Evolutionary conservation across 176 grass and related monocot genomes (phyloP).

Genomic region (Carex kokanica): DNA sequence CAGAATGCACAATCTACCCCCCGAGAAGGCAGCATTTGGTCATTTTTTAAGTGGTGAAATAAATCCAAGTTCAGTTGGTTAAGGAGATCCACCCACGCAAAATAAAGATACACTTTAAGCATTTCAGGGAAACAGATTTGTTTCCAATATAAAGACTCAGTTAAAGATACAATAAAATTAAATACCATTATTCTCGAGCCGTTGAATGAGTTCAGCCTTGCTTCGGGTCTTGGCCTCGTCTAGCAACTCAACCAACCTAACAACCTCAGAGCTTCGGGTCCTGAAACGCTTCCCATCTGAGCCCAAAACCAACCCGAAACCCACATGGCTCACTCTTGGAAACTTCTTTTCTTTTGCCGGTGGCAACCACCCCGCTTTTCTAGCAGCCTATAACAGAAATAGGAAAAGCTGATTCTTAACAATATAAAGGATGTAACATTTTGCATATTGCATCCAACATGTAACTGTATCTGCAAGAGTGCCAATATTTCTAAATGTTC

Average conservation of each 20-base stretch:
- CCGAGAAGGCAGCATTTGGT: too few species aligned
- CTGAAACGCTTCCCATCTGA: conserved; percentile 84
- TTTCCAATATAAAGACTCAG: conserved; percentile 8
- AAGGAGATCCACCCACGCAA: too few species aligned
- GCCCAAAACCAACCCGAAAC: conserved; percentile 95
- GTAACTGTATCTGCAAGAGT: not conserved
- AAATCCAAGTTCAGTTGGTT: too few species aligned
- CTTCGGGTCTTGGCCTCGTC: conserved; percentile 86
- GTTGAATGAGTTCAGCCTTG: conserved; percentile 63
- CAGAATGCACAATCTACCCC: not conserved
- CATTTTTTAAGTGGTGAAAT: too few species aligned
- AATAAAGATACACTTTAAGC: not conserved
- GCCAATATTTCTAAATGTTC: not conserved
- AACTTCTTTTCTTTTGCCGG: conserved; percentile 50
- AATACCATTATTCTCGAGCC: conserved; percentile 74
- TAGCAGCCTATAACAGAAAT: conserved; percentile 59
- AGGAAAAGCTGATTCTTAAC: not conserved
- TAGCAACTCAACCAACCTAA: conserved; percentile 80
- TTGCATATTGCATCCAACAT: not conserved
- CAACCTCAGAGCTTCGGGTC: conserved; percentile 79
- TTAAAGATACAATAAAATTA: not conserved
- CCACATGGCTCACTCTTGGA: conserved; percentile 79
- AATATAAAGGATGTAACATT: not conserved
- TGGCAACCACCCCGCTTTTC: conserved; percentile 72
- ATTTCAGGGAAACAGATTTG: not conserved